phyloP scores from a whole-genome alignment of 148 eudicot species.

The Amaranthus cruentus region DNA sequence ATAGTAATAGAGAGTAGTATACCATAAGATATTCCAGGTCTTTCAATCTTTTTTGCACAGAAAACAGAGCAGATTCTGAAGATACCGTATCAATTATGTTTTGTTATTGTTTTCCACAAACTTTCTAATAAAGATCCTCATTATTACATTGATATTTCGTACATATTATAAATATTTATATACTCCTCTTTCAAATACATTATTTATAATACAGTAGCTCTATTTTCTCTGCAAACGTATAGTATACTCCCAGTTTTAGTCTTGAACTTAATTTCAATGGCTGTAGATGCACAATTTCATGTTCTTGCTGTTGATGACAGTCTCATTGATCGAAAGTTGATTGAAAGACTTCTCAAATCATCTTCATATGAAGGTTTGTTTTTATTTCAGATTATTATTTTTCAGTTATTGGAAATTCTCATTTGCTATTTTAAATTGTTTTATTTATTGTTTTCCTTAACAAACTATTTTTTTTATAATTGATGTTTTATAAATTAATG shows the following conservation, averaged over 20 bases:
- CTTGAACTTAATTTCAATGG: neutral
- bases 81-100: conserved; percentile 22
- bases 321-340: conserved; percentile 51
- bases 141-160: conserved; percentile 7
- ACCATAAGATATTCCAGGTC: neutral
- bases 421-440: no score
- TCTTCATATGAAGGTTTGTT: conserved; percentile 56
- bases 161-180: neutral
- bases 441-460: no score
- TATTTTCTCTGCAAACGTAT: neutral
- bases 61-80: conserved; percentile 18
- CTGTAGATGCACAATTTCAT: conserved; percentile 39
- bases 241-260: neutral
- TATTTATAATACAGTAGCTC: neutral
- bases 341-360: conserved; percentile 56
- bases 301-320: conserved; percentile 70
- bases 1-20: neutral
- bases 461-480: neutral
- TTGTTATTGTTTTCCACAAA: conserved; percentile 20
- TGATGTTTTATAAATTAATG: neutral
- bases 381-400: neutral
- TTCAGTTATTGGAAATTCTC: neutral
- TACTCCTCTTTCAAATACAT: conserved; percentile 9
- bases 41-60: neutral
- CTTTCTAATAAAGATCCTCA: conserved; percentile 4